Base-by-base conservation (phyloP, 2,329 filamentous ascomycete genomes). In the Dothistroma pini region DNA sequence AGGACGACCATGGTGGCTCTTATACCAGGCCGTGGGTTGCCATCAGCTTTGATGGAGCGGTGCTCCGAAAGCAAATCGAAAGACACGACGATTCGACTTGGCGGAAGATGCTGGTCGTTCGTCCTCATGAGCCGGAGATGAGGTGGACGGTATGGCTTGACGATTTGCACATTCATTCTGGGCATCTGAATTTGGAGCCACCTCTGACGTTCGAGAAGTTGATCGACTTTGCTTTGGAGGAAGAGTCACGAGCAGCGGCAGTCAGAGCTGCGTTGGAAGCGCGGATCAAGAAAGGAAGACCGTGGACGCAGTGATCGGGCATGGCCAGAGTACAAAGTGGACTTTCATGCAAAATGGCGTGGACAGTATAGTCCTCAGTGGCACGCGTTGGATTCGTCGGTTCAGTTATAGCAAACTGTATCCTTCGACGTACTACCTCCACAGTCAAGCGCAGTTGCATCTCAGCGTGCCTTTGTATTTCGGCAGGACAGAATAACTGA, bases 121-220 rank as follows among this genome's bases (percentile, higher is more conserved):
- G 50, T 31, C 50, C 50, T 11, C n/a, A 34, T 11, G 50, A 53
- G n/a, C 50, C 50, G 16, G 50, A 53, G 19, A 53, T 53, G 50
- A 53, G 50, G 10, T 53, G 50, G 50, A 53, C 50, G 50, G 50
- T 53, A 4, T 53, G 50, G 50, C n/a, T 53, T 2, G 50, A 53
- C n/a, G 50, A 53, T 19, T 53, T 53, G 50, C 50, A 53, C n/a
- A 53, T 53, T 35, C 50, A 53, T 19, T 53, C 50, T 9, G 50
- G 50, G 1, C 11, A 29, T 5, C n/a, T 53, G 50, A 34, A 53
- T 35, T 12, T 53, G 25, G 31, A 25, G 25, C 50, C 50, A 35
- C 50, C 29, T 16, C 19, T 53, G 16, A 35, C 50, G 9, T 53
- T 53, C n/a, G 50, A 25, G 22, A 53, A 9, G 6, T 11, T 53